These are phyloP conservation scores for Vicia villosa DNA, from an alignment of 306 rosid genomes.

Conservation along the genomic window DNA sequence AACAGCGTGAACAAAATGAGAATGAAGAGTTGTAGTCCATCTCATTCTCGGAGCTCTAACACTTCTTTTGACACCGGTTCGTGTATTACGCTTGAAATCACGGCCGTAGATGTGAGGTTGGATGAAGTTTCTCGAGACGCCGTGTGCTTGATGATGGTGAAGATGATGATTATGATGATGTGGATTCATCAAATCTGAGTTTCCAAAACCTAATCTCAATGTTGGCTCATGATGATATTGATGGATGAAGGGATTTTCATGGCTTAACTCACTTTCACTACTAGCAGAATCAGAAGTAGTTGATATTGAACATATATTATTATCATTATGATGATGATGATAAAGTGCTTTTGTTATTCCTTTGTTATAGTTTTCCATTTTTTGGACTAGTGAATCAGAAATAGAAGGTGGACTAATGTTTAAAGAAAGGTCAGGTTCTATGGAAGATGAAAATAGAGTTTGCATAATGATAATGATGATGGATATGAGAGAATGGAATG, in stretches of 20 bases:
- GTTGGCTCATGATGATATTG: conserved; percentile 43
- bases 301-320: conserved; percentile 50
- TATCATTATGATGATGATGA: not conserved
- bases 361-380: conserved; percentile 31
- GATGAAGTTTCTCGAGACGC: conserved; percentile 42
- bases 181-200: conserved; percentile 38
- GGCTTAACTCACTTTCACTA: conserved; percentile 79
- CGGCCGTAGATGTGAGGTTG: conserved; percentile 72
- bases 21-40: conserved; percentile 97
- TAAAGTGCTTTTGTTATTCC: conserved; percentile 2
- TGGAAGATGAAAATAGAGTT: conserved; percentile 42
- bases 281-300: conserved; percentile 71
- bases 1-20: conserved; percentile 96
- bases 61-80: conserved; percentile 67
- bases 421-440: conserved; percentile 85
- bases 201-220: conserved; percentile 64
- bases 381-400: conserved; percentile 39
- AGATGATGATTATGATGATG: conserved; percentile 29
- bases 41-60: conserved; percentile 96
- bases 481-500: not conserved
- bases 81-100: conserved; percentile 63
- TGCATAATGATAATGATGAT: conserved; percentile 37
- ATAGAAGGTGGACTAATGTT: conserved; percentile 74
- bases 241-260: conserved; percentile 45
- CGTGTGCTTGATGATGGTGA: conserved; percentile 33